phyloP scores from a whole-genome alignment of 1,284 basidiomycete species.

The Cystobasidium pallidum region DNA sequence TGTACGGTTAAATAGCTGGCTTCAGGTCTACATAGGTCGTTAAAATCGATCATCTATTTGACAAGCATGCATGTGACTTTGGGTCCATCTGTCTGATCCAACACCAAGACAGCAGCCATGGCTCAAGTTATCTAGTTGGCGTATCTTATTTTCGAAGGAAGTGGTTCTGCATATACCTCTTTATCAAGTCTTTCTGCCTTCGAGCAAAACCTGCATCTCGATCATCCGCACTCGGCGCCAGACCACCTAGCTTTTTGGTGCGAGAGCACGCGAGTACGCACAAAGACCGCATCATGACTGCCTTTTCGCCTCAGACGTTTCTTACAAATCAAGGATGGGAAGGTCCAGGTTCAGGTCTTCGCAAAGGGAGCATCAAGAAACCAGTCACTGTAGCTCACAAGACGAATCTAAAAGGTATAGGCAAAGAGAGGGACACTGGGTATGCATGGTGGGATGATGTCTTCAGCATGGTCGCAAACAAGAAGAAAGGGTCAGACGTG shows the following conservation, averaged over 20 bases:
- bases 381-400: constrained; percentile 47
- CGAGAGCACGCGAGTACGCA: not conserved
- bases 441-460: constrained; percentile 50
- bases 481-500: constrained; percentile 33
- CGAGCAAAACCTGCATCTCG: constrained; percentile 6
- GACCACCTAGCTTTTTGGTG: too few relatives aligned
- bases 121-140: not conserved
- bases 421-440: constrained; percentile 47
- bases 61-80: too few relatives aligned
- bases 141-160: too few relatives aligned
- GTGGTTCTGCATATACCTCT: too few relatives aligned
- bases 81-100: too few relatives aligned
- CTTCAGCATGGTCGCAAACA: constrained; percentile 45
- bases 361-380: constrained; percentile 42
- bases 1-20: too few relatives aligned
- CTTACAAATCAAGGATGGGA: constrained; percentile 46
- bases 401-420: constrained; percentile 47
- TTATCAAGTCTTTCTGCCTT: not conserved
- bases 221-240: too few relatives aligned
- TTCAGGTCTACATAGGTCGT: too few relatives aligned
- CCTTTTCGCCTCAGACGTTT: constrained; percentile 44
- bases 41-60: too few relatives aligned
- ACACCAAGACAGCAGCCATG: not conserved
- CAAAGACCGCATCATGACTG: constrained; percentile 30
- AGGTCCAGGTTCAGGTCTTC: constrained; percentile 45